Evolutionary conservation across 2,329 filamentous ascomycete species (phyloP).

Genomic region (Aureobasidium leucospermi): DNA sequence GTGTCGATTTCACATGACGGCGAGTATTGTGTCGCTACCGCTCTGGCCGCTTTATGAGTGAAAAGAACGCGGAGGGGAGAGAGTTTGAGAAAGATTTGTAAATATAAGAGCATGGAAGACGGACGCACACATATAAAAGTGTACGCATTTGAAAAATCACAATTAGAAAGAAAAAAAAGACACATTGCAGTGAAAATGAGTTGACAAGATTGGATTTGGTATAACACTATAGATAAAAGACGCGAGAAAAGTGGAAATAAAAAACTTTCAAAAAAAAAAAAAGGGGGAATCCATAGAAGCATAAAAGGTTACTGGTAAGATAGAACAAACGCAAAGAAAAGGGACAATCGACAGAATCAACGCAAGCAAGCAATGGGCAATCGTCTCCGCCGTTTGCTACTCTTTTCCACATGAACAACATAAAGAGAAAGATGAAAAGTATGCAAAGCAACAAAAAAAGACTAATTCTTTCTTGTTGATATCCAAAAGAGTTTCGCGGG

Average conservation of each 20-base stretch:
- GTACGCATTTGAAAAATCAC: too few species aligned
- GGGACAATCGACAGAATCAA: not conserved
- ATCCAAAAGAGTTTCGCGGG: not conserved
- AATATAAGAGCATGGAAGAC: too few species aligned
- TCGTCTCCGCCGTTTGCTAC: too few species aligned
- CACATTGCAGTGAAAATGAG: too few species aligned
- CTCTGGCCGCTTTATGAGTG: conserved; percentile 34
- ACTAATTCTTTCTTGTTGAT: too few species aligned
- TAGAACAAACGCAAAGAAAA: not conserved
- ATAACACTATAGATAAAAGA: too few species aligned
- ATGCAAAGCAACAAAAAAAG: not conserved
- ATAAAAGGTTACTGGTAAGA: not conserved
- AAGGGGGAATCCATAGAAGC: conserved; percentile 5
- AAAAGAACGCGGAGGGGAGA: not conserved
- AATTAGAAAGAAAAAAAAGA: too few species aligned
- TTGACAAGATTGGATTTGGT: too few species aligned
- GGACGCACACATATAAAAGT: too few species aligned
- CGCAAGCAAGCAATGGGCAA: not conserved
- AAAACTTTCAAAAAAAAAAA: not conserved
- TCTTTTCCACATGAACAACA: too few species aligned
- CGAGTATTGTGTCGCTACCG: conserved; percentile 60
- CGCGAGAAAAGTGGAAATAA: not conserved
- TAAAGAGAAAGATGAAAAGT: too few species aligned
- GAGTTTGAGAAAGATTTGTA: not conserved
- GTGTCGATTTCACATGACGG: conserved; percentile 84